phyloP scores from a whole-genome alignment of 2,329 filamentous ascomycete genomes.

The Bimuria novae-zelandiae region DNA sequence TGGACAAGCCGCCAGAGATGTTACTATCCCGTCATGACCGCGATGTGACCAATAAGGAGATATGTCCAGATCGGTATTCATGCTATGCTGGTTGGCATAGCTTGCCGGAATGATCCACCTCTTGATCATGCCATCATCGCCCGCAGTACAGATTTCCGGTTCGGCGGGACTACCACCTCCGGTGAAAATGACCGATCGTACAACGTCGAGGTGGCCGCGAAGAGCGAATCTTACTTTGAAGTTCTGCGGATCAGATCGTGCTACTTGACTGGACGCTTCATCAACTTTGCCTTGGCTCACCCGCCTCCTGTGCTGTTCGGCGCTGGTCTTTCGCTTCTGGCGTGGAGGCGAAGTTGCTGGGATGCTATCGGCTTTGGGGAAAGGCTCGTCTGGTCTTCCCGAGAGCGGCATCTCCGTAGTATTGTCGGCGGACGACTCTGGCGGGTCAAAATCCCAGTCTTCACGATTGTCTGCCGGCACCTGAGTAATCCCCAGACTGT shows the following conservation, averaged over 20 bases:
- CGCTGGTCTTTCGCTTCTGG: constrained; percentile 73
- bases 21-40: constrained; percentile 88
- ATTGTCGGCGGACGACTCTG: constrained; percentile 71
- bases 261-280: constrained; percentile 47
- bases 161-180: constrained; percentile 94
- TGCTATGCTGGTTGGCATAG: constrained; percentile 66
- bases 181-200: constrained; percentile 94
- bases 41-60: constrained; percentile 93
- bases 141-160: constrained; percentile 94
- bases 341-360: constrained; percentile 80
- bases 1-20: constrained; percentile 84
- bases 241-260: constrained; percentile 70
- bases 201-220: constrained; percentile 89
- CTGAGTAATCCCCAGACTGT: constrained; percentile 35
- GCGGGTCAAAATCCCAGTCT: constrained; percentile 86
- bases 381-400: constrained; percentile 79
- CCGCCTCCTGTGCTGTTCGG: constrained; percentile 61
- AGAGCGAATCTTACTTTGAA: constrained; percentile 95
- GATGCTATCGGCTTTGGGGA: constrained; percentile 78
- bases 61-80: constrained; percentile 83
- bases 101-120: constrained; percentile 91
- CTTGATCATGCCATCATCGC: constrained; percentile 95
- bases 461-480: constrained; percentile 63
- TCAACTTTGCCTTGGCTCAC: constrained; percentile 66
- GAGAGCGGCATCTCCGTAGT: constrained; percentile 58